Conservation (phyloP, 495 filamentous ascomycete species). For the Amniculicola lignicola region DNA sequence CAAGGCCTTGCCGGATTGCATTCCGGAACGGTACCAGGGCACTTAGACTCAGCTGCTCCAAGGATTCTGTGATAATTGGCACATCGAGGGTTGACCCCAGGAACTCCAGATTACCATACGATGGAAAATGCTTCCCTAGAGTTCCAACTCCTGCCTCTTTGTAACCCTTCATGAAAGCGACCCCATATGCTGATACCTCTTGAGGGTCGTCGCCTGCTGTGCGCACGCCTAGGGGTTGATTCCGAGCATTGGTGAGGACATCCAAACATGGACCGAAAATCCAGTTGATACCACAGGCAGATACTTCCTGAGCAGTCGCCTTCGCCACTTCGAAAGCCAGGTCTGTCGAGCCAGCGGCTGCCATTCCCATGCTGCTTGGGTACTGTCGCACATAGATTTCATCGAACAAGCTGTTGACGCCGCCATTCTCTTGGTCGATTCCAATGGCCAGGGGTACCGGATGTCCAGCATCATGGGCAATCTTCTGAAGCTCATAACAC, state of each 20-base stretch:
- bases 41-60: constrained; percentile 79
- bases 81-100: constrained; percentile 81
- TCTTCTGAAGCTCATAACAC: constrained; percentile 81
- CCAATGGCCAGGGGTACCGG: constrained; percentile 80
- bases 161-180: constrained; percentile 84
- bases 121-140: constrained; percentile 90
- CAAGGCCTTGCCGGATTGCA: constrained; percentile 75
- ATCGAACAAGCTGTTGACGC: constrained; percentile 89
- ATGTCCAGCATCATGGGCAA: constrained; percentile 81
- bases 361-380: constrained; percentile 85
- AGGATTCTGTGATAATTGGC: constrained; percentile 84
- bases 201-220: constrained; percentile 84
- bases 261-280: constrained; percentile 89
- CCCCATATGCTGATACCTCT: constrained; percentile 81
- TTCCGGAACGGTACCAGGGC: constrained; percentile 84
- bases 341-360: constrained; percentile 74
- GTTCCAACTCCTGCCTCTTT: constrained; percentile 80
- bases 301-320: constrained; percentile 81
- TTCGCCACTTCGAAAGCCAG: constrained; percentile 78
- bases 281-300: constrained; percentile 83
- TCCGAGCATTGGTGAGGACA: constrained; percentile 81
- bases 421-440: constrained; percentile 90
- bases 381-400: constrained; percentile 89
- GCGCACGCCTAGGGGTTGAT: constrained; percentile 80
- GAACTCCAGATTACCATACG: constrained; percentile 90